A percentile compares a stretch with the other conserved stretches of the same genome.
Evolutionary conservation across 2,329 filamentous ascomycete species (phyloP).

Genomic region (Xylariaceae sp.): DNA sequence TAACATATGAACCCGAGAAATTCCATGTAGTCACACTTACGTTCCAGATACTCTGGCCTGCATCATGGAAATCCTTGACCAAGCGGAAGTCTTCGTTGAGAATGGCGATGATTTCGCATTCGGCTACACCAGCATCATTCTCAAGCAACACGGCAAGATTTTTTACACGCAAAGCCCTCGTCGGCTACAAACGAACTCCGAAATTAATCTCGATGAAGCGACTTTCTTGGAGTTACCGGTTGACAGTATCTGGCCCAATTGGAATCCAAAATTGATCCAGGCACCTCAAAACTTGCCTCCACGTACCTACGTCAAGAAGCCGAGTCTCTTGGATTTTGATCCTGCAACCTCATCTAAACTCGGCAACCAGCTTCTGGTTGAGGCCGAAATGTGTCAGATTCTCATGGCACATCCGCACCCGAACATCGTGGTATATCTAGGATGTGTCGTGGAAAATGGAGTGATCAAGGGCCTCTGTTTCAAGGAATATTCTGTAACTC

Average conservation of each 20-base stretch:
- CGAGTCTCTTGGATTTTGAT: background rate
- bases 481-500: constrained; percentile 7
- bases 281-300: constrained; percentile 3
- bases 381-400: constrained; percentile 8
- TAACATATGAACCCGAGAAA: too few relatives aligned
- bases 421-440: constrained; percentile 12
- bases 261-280: background rate
- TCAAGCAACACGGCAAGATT: background rate
- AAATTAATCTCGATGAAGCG: background rate
- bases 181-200: background rate
- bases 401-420: constrained; percentile 12
- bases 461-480: constrained; percentile 10
- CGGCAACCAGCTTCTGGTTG: background rate
- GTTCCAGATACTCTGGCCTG: too few relatives aligned
- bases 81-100: constrained; percentile 2
- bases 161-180: background rate
- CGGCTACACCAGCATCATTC: background rate
- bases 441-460: constrained; percentile 5
- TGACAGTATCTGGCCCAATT: constrained; percentile 2
- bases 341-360: background rate
- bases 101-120: constrained; percentile 2
- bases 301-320: constrained; percentile 3
- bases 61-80: constrained; percentile 34
- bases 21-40: too few relatives aligned
- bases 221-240: background rate